Evolutionary conservation across 2,329 filamentous ascomycete species (phyloP).

Genomic region (Aspergillus felis): DNA sequence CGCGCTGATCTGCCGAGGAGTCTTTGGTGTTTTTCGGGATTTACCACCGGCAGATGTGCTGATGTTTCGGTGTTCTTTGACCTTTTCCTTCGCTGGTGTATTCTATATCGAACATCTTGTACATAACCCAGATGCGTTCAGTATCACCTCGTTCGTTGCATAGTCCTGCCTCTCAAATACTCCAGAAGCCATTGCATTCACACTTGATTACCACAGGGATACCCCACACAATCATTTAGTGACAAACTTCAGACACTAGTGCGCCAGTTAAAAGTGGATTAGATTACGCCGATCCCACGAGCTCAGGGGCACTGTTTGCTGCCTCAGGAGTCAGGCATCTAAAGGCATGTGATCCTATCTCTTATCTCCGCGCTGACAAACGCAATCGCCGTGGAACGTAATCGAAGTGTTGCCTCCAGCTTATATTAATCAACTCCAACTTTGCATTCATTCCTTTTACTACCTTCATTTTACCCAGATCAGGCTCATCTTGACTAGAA

Average conservation of each 20-base stretch:
- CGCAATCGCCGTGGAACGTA: conserved; percentile 26
- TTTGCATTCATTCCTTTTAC: not conserved
- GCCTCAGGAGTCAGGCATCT: not conserved
- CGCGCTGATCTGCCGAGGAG: not conserved
- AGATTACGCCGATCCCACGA: not conserved
- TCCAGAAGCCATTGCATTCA: not conserved
- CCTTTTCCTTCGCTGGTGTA: not conserved
- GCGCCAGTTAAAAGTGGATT: not conserved
- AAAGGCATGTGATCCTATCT: not conserved
- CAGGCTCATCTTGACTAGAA: conserved; percentile 1
- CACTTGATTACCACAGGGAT: not conserved
- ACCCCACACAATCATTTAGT: not conserved
- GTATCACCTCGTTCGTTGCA: not conserved
- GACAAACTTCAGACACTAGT: not conserved
- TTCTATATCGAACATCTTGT: not conserved
- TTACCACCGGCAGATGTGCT: not conserved
- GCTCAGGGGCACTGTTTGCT: not conserved
- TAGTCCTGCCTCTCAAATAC: not conserved
- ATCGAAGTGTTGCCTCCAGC: conserved; percentile 21
- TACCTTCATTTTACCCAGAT: not conserved
- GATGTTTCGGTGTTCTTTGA: not conserved
- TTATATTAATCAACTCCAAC: not conserved
- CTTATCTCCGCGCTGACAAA: conserved; percentile 34
- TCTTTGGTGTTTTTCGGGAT: not conserved
- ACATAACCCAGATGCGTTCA: not conserved